phyloP scores from a whole-genome alignment of 2,329 filamentous ascomycete species.

The Hortaea sp. region DNA sequence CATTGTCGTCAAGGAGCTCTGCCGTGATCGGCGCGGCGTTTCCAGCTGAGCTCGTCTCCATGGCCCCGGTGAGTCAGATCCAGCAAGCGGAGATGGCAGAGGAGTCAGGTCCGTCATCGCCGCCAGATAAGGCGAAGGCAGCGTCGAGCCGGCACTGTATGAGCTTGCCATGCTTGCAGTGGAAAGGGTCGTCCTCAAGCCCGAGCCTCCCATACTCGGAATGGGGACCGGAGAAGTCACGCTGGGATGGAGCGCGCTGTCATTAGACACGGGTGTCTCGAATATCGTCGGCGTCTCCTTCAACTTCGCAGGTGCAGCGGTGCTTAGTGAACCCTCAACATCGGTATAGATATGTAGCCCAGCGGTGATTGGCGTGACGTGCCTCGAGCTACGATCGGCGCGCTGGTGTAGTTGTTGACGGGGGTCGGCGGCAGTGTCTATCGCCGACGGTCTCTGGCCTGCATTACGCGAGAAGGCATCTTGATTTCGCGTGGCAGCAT shows the following conservation, averaged over 20 bases:
- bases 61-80: slow-evolving; percentile 29
- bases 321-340: background rate
- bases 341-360: slow-evolving; percentile 7
- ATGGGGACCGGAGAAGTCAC: slow-evolving; percentile 27
- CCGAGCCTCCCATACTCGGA: slow-evolving; percentile 14
- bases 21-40: slow-evolving; percentile 16
- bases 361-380: slow-evolving; percentile 3
- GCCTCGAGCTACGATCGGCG: slow-evolving; percentile 5
- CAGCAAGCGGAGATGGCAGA: slow-evolving; percentile 40
- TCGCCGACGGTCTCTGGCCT: background rate
- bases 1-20: slow-evolving; percentile 11
- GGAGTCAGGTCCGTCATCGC: slow-evolving; percentile 42
- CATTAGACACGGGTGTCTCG: slow-evolving; percentile 22
- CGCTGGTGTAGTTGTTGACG: background rate
- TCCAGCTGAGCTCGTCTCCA: slow-evolving; percentile 32
- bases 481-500: background rate
- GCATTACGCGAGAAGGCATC: background rate
- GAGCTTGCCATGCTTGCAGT: slow-evolving; percentile 35
- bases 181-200: slow-evolving; percentile 32
- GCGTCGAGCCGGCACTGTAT: slow-evolving; percentile 34
- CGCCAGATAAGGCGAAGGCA: slow-evolving; percentile 39
- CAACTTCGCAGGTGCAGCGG: slow-evolving; percentile 3
- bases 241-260: slow-evolving; percentile 27
- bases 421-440: background rate
- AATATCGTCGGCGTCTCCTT: slow-evolving; percentile 20